These are phyloP conservation scores for Fragaria vesca DNA, from an alignment of 306 rosid genomes.

Conservation along the genomic window DNA sequence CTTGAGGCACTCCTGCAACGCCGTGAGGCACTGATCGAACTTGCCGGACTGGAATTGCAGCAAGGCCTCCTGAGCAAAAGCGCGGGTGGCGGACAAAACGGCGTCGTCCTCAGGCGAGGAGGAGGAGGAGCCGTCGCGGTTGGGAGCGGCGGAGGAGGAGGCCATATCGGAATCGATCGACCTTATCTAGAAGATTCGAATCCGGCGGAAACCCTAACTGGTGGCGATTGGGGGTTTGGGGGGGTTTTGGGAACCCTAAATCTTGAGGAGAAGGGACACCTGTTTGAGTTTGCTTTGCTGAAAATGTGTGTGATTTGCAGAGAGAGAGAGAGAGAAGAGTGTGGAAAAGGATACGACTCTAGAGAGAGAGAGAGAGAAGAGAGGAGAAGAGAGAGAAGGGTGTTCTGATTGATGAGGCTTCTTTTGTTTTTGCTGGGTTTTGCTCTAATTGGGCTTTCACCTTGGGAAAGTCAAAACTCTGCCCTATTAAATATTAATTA, in stretches of 20 bases:
- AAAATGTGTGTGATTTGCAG: slow-evolving; percentile 19
- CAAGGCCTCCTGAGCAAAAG: slow-evolving; percentile 78
- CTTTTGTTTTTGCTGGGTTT: slow-evolving; percentile 4
- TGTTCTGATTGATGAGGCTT: neutral
- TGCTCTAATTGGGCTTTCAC: neutral
- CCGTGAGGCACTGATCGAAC: slow-evolving; percentile 69
- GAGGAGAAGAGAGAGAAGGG: neutral
- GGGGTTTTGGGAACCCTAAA: slow-evolving; percentile 36
- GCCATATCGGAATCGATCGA: slow-evolving; percentile 75
- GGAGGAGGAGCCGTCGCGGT: slow-evolving; percentile 57
- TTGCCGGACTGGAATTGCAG: slow-evolving; percentile 81
- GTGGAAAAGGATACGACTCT: slow-evolving; percentile 21
- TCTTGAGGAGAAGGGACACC: slow-evolving; percentile 26
- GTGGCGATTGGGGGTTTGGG: neutral
- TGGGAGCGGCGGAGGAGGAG: slow-evolving; percentile 33
- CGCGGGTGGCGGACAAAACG: slow-evolving; percentile 47
- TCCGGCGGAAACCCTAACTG: slow-evolving; percentile 13
- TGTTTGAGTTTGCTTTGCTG: slow-evolving; percentile 7
- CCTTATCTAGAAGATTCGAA: slow-evolving; percentile 30
- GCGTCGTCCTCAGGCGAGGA: slow-evolving; percentile 61
- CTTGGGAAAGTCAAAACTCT: no score
- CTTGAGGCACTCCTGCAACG: slow-evolving; percentile 67
- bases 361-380: neutral
- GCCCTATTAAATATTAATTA: no score
- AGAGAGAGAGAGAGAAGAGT: slow-evolving; percentile 3